Conservation (phyloP, 1,284 basidiomycete species). For the Sphaerobolus stellatus region DNA sequence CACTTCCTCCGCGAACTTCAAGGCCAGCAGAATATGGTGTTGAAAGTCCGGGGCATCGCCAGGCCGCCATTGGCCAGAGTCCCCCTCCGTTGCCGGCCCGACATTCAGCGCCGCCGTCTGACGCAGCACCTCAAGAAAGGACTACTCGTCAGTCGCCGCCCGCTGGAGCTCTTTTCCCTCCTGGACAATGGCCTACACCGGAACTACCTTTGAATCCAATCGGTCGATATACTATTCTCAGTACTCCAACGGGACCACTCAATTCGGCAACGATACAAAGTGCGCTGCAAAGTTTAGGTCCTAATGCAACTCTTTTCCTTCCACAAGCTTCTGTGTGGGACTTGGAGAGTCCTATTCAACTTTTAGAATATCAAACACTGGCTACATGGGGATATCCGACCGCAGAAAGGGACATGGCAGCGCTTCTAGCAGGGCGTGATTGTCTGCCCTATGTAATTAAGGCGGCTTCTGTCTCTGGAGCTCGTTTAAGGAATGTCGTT, state of each 20-base stretch:
- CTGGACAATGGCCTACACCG: slow-evolving; percentile 24
- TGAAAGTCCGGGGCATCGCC: not conserved
- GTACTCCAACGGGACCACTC: slow-evolving; percentile 6
- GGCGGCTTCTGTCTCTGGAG: slow-evolving; percentile 17
- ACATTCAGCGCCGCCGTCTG: not conserved
- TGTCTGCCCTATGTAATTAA: slow-evolving; percentile 17
- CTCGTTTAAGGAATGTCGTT: slow-evolving; percentile 20
- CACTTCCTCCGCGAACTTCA: slow-evolving; percentile 1
- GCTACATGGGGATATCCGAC: slow-evolving; percentile 25
- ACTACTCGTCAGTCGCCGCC: not conserved
- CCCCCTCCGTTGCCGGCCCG: not conserved
- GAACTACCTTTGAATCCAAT: slow-evolving; percentile 20
- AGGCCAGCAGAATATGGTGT: not conserved
- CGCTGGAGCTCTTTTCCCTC: slow-evolving; percentile 20
- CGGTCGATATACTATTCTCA: slow-evolving; percentile 14
- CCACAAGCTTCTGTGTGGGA: slow-evolving; percentile 19
- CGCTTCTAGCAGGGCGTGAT: slow-evolving; percentile 19
- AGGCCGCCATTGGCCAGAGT: not conserved
- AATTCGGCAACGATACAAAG: slow-evolving; percentile 20
- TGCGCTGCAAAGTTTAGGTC: slow-evolving; percentile 19
- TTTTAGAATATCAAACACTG: slow-evolving; percentile 22
- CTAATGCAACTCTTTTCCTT: slow-evolving; percentile 23
- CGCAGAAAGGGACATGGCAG: slow-evolving; percentile 21
- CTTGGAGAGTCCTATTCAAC: slow-evolving; percentile 16
- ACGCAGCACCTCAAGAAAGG: not conserved